Base-by-base conservation (phyloP, 1,284 basidiomycete genomes). In the Rugosomyces carneus region DNA sequence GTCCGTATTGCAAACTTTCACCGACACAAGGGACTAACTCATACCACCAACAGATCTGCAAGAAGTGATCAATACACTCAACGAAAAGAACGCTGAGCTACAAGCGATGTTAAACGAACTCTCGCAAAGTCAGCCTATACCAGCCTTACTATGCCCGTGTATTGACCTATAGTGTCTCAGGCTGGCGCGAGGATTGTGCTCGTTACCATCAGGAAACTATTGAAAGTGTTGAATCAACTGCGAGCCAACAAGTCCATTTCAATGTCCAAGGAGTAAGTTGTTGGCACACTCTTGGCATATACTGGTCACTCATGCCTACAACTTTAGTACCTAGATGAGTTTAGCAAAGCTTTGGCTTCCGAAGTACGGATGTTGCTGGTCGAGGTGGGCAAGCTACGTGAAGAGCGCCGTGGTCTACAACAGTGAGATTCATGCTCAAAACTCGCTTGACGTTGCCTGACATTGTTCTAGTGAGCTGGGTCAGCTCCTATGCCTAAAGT, bases 331-430 rank as follows among this genome's bases (percentile, higher is more conserved):
- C 57, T 85, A 47, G 80, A 80, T 54, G 83, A 88, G 57, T 86
- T 81, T 56, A 80, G 83, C 59, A 84, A 80, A 57, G 81, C 84
- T 0, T 65, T 88, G 34, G 83, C 85, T 1, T 69, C 72, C n/a
- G 85, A 88, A 64, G 84, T 88, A 2, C 75, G 82, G n/a, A 80
- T 84, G 66, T 70, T 89, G 3, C 71, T 89, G 3, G 75, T 70
- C 21, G 85, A 89, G 62, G 85, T 88, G 13, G 84, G 84, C 31
- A 84, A 81, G 51, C 66, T 89, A 29, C 76, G 82, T 26, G 82
- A 86, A 59, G 81, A 88, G 59, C 72, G 78, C 54, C 73, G 82
- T 19, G 73, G 72, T 18, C 65, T 86, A 20, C 81, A 86, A 64
- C 76, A 78, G 85, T 88, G 61, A 42, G 82, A 73, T 6, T 3